Conservation (phyloP, 768 basidiomycete species). For the Auriscalpium vulgare region DNA sequence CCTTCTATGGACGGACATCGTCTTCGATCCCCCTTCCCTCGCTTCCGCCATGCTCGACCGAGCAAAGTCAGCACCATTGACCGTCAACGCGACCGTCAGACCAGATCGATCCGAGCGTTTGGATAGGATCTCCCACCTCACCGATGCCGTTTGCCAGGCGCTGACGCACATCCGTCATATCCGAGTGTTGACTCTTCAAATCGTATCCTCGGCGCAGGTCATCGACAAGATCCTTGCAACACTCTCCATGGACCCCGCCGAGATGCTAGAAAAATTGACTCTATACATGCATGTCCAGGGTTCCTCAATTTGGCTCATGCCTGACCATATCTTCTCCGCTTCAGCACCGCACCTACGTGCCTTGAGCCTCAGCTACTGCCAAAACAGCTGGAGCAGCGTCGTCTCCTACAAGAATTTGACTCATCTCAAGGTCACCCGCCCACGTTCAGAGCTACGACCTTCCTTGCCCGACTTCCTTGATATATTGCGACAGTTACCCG, state of each 20-base stretch:
- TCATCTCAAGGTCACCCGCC: not conserved
- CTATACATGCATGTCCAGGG: not conserved
- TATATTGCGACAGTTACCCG: not conserved
- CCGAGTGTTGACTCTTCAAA: not conserved
- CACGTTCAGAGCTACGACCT: not conserved
- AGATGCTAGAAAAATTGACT: constrained; percentile 5
- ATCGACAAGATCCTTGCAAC: not conserved
- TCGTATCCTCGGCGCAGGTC: not conserved
- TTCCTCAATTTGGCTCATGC: not conserved
- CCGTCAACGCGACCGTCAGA: not conserved
- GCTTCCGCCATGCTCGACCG: constrained; percentile 9
- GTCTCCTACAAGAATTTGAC: not conserved
- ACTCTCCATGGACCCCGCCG: not conserved
- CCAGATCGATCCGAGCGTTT: not conserved
- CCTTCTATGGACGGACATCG: constrained; percentile 11
- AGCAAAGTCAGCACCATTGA: constrained; percentile 5
- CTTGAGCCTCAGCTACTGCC: not conserved
- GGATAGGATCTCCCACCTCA: not conserved
- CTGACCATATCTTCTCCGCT: not conserved
- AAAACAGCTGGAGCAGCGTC: constrained; percentile 1
- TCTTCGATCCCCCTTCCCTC: constrained; percentile 8
- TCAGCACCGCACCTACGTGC: constrained; percentile 2
- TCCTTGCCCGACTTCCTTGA: not conserved
- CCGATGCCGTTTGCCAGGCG: constrained; percentile 2
- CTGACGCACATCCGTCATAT: constrained; percentile 10